Evolutionary conservation across 208 protist species (phyloP).

Genomic region (Leishmania gerbilli): DNA sequence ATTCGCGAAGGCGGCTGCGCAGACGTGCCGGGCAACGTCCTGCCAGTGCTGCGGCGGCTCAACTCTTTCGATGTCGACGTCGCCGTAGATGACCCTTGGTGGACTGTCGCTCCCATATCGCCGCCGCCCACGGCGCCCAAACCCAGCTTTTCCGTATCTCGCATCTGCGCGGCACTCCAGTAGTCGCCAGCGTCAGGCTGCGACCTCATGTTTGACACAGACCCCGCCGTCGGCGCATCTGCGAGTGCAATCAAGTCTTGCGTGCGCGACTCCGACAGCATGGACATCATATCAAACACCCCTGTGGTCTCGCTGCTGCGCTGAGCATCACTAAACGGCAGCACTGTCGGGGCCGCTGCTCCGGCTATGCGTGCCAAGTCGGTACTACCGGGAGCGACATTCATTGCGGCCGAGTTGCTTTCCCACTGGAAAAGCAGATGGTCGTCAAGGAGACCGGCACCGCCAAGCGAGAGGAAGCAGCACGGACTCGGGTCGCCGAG

Average conservation of each 20-base stretch:
- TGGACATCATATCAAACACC: slow-evolving; percentile 11
- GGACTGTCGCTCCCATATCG: background rate
- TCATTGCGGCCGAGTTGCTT: background rate
- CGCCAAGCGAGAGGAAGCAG: slow-evolving; percentile 12
- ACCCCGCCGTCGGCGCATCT: background rate
- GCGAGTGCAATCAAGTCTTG: background rate
- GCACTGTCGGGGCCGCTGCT: background rate
- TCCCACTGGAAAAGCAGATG: slow-evolving; percentile 26
- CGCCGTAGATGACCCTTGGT: background rate
- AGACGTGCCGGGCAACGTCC: slow-evolving; percentile 9
- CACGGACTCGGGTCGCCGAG: background rate
- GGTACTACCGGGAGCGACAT: background rate
- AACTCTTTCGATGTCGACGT: slow-evolving; percentile 2
- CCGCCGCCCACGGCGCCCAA: background rate
- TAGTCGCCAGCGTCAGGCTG: background rate
- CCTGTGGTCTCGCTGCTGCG: background rate
- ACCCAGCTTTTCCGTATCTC: slow-evolving; percentile 5
- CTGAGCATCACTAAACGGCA: background rate
- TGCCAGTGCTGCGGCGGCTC: slow-evolving; percentile 14
- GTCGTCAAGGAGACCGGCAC: slow-evolving; percentile 12
- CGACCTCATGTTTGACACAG: slow-evolving; percentile 14
- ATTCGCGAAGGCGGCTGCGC: background rate
- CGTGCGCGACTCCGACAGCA: slow-evolving; percentile 3
- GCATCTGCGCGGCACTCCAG: slow-evolving; percentile 18
- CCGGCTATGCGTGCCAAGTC: background rate